A percentile compares a stretch with the other conserved stretches of the same genome.
These are phyloP conservation scores for Verticillium tricorpus DNA, from an alignment of 2,329 filamentous ascomycete genomes.

Conservation along the genomic window DNA sequence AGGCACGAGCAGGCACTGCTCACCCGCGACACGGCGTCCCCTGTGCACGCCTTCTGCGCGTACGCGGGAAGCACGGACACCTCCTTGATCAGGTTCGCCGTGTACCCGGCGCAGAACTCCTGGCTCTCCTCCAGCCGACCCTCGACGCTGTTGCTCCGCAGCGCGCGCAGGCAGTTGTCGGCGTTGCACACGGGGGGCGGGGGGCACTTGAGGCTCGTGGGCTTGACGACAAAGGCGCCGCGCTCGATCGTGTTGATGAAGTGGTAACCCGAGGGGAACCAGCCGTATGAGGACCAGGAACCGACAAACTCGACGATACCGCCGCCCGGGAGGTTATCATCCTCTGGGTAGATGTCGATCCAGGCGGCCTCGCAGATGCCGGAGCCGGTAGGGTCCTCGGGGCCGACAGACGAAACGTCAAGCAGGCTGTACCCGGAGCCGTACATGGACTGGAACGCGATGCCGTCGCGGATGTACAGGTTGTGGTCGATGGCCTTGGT, in stretches of 20 bases:
- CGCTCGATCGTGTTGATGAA: slow-evolving; percentile 49
- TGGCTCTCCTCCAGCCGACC: slow-evolving; percentile 10
- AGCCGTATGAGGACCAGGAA: slow-evolving; percentile 44
- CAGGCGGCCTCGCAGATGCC: slow-evolving; percentile 39
- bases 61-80: slow-evolving; percentile 3
- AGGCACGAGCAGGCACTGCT: slow-evolving; percentile 9
- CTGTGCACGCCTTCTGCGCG: slow-evolving; percentile 3
- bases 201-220: slow-evolving; percentile 12
- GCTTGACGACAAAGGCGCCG: slow-evolving; percentile 33
- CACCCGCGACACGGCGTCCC: slow-evolving; percentile 8
- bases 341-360: slow-evolving; percentile 48
- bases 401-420: slow-evolving; percentile 28
- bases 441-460: slow-evolving; percentile 46
- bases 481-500: slow-evolving; percentile 42
- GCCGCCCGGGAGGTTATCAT: slow-evolving; percentile 32
- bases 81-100: slow-evolving; percentile 2
- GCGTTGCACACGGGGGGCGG: slow-evolving; percentile 5
- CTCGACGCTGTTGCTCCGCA: slow-evolving; percentile 5
- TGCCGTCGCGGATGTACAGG: slow-evolving; percentile 39
- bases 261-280: slow-evolving; percentile 43
- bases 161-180: slow-evolving; percentile 11
- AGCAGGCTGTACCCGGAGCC: slow-evolving; percentile 39
- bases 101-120: slow-evolving; percentile 8
- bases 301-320: slow-evolving; percentile 35
- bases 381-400: slow-evolving; percentile 35